Conservation (phyloP, 2,329 filamentous ascomycete genomes). For the Ceratocystis alfenasii region DNA sequence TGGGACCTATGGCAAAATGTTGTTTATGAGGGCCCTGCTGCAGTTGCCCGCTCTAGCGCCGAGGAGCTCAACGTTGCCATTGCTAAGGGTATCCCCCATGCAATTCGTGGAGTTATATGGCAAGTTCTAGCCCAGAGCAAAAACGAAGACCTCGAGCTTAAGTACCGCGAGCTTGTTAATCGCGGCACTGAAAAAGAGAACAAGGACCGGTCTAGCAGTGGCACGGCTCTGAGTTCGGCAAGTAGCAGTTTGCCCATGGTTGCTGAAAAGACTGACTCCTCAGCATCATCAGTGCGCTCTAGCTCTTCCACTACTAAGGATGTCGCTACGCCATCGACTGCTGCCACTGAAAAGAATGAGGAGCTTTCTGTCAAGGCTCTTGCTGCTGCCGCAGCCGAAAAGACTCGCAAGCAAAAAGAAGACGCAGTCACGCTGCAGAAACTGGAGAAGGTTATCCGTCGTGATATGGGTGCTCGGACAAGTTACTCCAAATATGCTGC, state of each 20-base stretch:
- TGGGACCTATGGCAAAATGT: conserved; percentile 98
- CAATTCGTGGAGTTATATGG: conserved; percentile 97
- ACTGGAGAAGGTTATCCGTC: conserved; percentile 81
- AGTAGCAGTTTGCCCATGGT: conserved; percentile 46
- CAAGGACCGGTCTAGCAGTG: conserved; percentile 47
- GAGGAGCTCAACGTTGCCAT: conserved; percentile 87
- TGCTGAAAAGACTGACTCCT: conserved; percentile 60
- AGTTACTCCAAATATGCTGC: conserved; percentile 95
- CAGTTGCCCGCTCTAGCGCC: conserved; percentile 73
- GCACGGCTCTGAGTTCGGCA: conserved; percentile 39
- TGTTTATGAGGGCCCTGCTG: conserved; percentile 85
- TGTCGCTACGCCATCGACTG: conserved; percentile 36
- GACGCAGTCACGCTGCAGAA: conserved; percentile 62
- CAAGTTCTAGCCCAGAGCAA: conserved; percentile 94
- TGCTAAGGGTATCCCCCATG: conserved; percentile 82
- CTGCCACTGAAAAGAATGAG: conserved; percentile 39
- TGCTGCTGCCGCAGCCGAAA: conserved; percentile 50
- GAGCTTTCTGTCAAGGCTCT: conserved; percentile 57
- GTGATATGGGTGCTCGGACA: conserved; percentile 81
- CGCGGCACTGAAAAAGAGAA: conserved; percentile 69
- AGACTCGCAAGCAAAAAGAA: conserved; percentile 67
- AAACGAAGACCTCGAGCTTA: conserved; percentile 72
- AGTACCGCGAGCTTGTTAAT: conserved; percentile 72
- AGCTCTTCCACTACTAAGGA: conserved; percentile 58
- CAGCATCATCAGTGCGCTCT: conserved; percentile 74